phyloP scores from a whole-genome alignment of 495 filamentous ascomycete species.

The Cetradonia linearis region DNA sequence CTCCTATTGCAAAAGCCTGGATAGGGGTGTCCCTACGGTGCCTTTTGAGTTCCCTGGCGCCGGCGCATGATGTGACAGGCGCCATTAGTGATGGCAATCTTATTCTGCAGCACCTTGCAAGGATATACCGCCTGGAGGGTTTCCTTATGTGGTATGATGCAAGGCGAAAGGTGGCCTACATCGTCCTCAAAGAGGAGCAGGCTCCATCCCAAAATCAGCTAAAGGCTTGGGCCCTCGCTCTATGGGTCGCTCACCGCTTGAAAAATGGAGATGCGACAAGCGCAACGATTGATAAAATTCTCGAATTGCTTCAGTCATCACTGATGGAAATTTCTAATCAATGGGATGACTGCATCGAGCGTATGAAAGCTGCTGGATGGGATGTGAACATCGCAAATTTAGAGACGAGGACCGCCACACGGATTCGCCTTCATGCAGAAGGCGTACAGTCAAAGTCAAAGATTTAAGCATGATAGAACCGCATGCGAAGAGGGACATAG shows the following conservation, averaged over 20 bases:
- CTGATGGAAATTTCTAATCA: constrained; percentile 31
- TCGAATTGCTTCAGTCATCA: constrained; percentile 26
- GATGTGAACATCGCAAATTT: constrained; percentile 46
- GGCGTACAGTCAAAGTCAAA: constrained; percentile 6
- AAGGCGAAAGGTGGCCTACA: constrained; percentile 32
- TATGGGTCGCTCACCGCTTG: constrained; percentile 43
- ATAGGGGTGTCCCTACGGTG: constrained; percentile 39
- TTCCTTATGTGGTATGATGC: constrained; percentile 46
- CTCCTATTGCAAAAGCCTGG: constrained; percentile 38
- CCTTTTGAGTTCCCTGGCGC: constrained; percentile 30
- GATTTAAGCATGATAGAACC: neutral
- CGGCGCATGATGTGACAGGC: constrained; percentile 32
- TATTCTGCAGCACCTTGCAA: constrained; percentile 36
- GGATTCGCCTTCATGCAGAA: constrained; percentile 16
- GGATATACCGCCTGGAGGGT: constrained; percentile 40
- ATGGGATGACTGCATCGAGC: constrained; percentile 35
- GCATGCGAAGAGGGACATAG: neutral
- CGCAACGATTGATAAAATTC: constrained; percentile 20
- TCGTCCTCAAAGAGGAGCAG: constrained; percentile 55
- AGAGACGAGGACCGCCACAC: constrained; percentile 40
- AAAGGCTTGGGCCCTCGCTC: constrained; percentile 66
- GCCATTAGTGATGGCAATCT: constrained; percentile 25
- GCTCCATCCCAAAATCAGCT: constrained; percentile 43
- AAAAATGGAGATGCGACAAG: constrained; percentile 19
- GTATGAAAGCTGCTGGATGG: constrained; percentile 47